Base-by-base conservation (phyloP, 345 rosid species). In the Ailanthus altissimus region DNA sequence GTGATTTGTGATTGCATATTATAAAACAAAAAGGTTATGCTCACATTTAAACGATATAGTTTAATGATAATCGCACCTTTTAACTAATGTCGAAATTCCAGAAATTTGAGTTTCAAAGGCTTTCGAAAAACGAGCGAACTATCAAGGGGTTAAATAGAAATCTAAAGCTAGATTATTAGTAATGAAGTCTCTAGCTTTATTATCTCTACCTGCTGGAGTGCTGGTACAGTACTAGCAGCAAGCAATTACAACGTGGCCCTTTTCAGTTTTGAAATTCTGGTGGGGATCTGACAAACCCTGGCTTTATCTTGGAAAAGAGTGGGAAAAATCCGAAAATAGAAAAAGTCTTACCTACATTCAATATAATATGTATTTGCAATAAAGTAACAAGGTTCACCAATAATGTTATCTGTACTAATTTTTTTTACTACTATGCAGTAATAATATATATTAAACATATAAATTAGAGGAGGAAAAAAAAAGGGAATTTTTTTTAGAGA, bases 221-320 rank as follows among this genome's bases (percentile, higher is more conserved):
- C 63, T 12, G 63, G 20, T 25, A 14, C 28, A 43, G 49, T 43
- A 20, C 20, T 75, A 74, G 62, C 62, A 66, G 53, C 49, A 50
- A 14, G 1, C 73, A 72, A 42, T 57, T 18, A 57, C 23, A 71
- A 21, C 56, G 8, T 45, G 65, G 32, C 43, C 58, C 43, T 18
- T 73, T 28, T 32, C 2, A 32, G 38, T 32, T n/a, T n/a, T 58
- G 77, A 74, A 61, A n/a, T 49, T 70, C 61, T 51, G 63, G 60
- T 49, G 28, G 46, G 61, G n/a, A 49, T 74, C 76, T 75, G 83
- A 65, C 51, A 45, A 63, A 73, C 70, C 77, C 63, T 26, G 51
- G 61, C 62, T 77, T 70, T 70, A 26, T 60, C 71, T 9, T 20
- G 72, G 67, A 47, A 61, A 57, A 58, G 15, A 40, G 56, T 11